Evolutionary conservation across 208 protist species (phyloP).

Genomic region (Trypanosomatidae sp.): DNA sequence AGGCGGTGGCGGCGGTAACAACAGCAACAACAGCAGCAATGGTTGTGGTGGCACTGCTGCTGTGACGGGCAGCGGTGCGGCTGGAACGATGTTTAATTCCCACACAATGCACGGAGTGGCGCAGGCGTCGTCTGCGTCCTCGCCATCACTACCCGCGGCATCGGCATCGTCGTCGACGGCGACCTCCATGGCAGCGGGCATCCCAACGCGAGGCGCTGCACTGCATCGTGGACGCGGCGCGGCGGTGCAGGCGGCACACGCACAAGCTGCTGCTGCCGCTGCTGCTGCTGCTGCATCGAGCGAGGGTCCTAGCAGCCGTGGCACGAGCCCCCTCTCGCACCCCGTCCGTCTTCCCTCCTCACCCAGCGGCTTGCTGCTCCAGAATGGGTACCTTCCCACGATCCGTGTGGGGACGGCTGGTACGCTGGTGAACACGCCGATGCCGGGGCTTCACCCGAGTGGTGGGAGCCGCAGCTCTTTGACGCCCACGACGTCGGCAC

Average conservation of each 20-base stretch:
- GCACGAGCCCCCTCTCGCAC: not conserved
- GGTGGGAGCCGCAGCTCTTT: too few relatives aligned
- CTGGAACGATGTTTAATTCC: constrained; percentile 15
- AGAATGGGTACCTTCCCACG: not conserved
- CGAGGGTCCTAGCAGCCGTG: not conserved
- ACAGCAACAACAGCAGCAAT: constrained; percentile 7
- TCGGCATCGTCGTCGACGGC: too few relatives aligned
- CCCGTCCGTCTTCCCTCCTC: not conserved
- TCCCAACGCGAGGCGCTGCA: not conserved
- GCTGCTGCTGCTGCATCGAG: too few relatives aligned
- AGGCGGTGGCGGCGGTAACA: not conserved
- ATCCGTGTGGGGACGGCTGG: too few relatives aligned
- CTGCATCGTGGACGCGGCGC: constrained; percentile 23
- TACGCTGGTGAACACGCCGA: too few relatives aligned
- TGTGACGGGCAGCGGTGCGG: constrained; percentile 6
- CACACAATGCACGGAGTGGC: not conserved
- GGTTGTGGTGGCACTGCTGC: not conserved
- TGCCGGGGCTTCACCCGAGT: too few relatives aligned
- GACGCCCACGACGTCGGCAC: too few relatives aligned
- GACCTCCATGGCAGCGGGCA: too few relatives aligned
- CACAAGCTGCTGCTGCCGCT: too few relatives aligned
- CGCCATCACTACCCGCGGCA: too few relatives aligned
- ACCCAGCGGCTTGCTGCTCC: not conserved
- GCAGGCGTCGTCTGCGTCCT: not conserved
- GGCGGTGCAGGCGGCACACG: not conserved